Percentiles rank a stretch among this genome's conserved stretches.
phyloP scores from a whole-genome alignment of 164 flowering plant species.

The Euptelea pleiosperma region DNA sequence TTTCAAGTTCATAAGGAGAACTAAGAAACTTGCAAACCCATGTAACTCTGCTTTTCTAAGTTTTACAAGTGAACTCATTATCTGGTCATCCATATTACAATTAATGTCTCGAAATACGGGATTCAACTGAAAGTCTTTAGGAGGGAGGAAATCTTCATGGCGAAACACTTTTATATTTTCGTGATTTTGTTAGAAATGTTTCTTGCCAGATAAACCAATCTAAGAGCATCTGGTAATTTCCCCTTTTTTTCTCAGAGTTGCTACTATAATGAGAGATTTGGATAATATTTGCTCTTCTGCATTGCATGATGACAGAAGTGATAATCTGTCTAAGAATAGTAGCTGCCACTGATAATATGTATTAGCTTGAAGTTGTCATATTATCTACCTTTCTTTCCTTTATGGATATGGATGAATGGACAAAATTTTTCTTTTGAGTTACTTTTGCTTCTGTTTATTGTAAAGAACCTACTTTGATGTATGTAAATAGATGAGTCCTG shows the following conservation, averaged over 20 bases:
- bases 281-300: neutral
- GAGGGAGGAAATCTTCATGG: neutral
- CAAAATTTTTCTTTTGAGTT: neutral
- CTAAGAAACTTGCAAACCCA: neutral
- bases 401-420: neutral
- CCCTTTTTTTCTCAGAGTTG: too few relatives aligned
- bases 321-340: neutral
- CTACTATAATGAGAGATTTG: neutral
- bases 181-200: too few relatives aligned
- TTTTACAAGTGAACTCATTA: conserved; percentile 5
- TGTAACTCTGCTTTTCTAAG: neutral
- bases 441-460: neutral
- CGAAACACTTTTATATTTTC: too few relatives aligned
- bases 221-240: neutral
- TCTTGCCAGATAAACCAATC: neutral
- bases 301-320: neutral
- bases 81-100: neutral
- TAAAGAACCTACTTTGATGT: neutral
- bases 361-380: neutral
- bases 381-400: neutral
- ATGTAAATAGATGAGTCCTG: too few relatives aligned
- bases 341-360: neutral
- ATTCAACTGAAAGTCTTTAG: too few relatives aligned
- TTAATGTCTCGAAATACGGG: neutral
- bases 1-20: conserved; percentile 5